phyloP scores from a whole-genome alignment of 2,329 filamentous ascomycete genomes.

The Cordyceps militaris region DNA sequence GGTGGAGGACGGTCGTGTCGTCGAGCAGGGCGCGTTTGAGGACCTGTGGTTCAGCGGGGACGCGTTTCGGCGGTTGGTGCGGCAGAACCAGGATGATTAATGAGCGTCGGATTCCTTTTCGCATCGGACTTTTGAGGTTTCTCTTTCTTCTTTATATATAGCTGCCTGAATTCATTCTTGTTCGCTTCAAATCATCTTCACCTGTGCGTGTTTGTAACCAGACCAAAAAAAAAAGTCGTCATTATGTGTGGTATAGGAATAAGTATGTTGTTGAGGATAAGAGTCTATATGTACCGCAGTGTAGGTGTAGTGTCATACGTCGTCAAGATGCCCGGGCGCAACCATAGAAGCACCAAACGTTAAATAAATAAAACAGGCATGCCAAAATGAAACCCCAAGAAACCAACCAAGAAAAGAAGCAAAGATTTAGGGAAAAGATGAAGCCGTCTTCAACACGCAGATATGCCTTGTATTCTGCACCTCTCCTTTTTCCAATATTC shows the following conservation, averaged over 20 bases:
- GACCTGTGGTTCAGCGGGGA: conserved; percentile 44
- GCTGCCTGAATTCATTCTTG: too few species aligned
- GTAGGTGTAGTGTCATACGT: neutral
- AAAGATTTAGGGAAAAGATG: too few species aligned
- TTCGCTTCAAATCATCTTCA: too few species aligned
- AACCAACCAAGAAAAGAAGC: neutral
- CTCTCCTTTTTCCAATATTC: neutral
- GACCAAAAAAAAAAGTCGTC: neutral
- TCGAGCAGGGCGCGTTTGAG: conserved; percentile 59
- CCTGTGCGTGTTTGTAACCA: neutral
- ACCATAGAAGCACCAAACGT: neutral
- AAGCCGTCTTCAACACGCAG: too few species aligned
- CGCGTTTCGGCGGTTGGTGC: conserved; percentile 43
- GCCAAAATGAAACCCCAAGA: neutral
- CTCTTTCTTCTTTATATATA: neutral
- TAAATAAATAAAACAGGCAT: too few species aligned
- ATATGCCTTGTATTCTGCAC: too few species aligned
- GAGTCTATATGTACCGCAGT: neutral
- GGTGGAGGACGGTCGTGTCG: conserved; percentile 58
- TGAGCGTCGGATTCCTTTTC: neutral
- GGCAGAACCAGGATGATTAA: conserved; percentile 18
- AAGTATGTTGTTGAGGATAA: neutral
- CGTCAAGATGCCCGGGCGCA: neutral
- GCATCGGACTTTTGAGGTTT: neutral
- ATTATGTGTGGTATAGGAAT: neutral